phyloP scores from a whole-genome alignment of 257 asterid genomes.

The Solanum sejunctum region DNA sequence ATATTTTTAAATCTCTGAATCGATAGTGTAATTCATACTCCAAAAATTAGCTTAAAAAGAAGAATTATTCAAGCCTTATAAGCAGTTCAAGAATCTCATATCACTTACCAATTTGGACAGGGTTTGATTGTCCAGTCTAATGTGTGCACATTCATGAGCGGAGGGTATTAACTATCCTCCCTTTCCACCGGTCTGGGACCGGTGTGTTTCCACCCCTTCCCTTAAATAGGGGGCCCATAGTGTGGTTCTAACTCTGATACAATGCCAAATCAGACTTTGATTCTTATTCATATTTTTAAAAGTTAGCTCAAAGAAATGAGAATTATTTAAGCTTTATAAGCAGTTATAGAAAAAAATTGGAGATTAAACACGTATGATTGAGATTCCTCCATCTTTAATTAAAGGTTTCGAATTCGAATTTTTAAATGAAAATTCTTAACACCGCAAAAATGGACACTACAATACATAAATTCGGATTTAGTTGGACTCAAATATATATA shows the following conservation, averaged over 20 bases:
- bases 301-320: not conserved
- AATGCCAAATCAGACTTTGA: not conserved
- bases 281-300: not conserved
- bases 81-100: not conserved
- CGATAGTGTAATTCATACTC: not conserved
- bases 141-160: not conserved
- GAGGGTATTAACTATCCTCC: not conserved
- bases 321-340: not conserved
- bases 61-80: not conserved
- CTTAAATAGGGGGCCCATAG: not conserved
- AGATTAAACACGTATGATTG: not conserved
- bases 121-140: not conserved
- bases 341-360: not conserved
- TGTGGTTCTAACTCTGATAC: not conserved
- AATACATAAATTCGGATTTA: not conserved
- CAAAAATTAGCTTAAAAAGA: not conserved
- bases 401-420: not conserved
- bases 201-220: not conserved
- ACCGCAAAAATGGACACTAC: not conserved
- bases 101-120: not conserved
- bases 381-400: not conserved
- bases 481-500: not conserved
- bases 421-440: not conserved
- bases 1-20: not conserved
- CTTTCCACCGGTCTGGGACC: not conserved